These are phyloP conservation scores for Penium margaritaceum DNA, from an alignment of 139 green algal species.

Conservation along the genomic window DNA sequence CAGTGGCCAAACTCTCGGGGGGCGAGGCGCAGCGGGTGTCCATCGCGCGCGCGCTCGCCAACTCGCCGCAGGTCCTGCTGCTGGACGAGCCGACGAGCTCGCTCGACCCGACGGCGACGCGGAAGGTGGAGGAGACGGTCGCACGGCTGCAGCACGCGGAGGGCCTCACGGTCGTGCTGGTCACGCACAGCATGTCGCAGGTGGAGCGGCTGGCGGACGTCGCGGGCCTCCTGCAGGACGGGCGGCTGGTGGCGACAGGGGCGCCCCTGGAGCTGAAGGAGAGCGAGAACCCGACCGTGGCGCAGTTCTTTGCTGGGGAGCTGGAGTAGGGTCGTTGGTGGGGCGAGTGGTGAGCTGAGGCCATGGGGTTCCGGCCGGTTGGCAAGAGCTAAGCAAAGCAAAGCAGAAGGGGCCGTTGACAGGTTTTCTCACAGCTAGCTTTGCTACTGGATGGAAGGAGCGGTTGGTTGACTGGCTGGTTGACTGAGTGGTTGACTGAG, in stretches of 20 bases:
- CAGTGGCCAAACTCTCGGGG: conserved; percentile 9
- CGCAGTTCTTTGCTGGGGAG: neutral
- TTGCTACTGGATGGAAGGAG: no score
- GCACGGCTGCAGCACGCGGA: neutral
- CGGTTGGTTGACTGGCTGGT: no score
- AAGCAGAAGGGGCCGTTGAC: no score
- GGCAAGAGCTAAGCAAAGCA: no score
- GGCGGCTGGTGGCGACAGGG: neutral
- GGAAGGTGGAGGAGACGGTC: conserved; percentile 36
- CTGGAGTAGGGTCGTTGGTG: no score
- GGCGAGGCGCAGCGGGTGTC: conserved; percentile 39
- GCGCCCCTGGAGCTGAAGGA: neutral
- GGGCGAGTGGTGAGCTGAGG: no score
- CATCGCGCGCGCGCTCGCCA: conserved; percentile 38
- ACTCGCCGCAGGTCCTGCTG: conserved; percentile 27
- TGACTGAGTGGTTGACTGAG: no score
- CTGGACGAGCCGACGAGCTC: conserved; percentile 42
- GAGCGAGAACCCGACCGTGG: neutral
- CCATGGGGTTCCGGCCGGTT: no score
- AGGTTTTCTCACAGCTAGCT: no score
- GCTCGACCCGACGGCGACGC: conserved; percentile 30
- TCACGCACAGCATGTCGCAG: conserved; percentile 39
- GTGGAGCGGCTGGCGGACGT: conserved; percentile 13
- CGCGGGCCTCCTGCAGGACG: neutral
- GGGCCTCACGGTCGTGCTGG: conserved; percentile 24